These are phyloP conservation scores for Annulohypoxylon nitens DNA, from an alignment of 495 filamentous ascomycete genomes.

Conservation along the genomic window DNA sequence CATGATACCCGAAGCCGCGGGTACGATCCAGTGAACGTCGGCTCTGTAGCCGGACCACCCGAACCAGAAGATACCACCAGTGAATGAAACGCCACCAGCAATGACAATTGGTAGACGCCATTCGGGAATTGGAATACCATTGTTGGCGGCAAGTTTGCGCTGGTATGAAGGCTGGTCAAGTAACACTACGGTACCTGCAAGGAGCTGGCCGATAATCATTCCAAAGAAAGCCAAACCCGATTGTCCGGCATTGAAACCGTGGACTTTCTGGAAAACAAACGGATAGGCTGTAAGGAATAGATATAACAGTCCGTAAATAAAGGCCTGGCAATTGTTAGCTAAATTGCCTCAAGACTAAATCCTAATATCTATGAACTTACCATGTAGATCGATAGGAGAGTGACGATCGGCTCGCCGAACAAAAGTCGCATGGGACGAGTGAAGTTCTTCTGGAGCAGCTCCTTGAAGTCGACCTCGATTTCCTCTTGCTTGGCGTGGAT, in stretches of 20 bases:
- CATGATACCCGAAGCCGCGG: slow-evolving; percentile 75
- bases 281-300: slow-evolving; percentile 86
- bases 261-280: slow-evolving; percentile 79
- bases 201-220: slow-evolving; percentile 79
- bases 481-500: slow-evolving; percentile 96
- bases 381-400: slow-evolving; percentile 80
- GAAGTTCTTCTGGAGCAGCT: slow-evolving; percentile 87
- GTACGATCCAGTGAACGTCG: slow-evolving; percentile 84
- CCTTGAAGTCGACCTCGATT: slow-evolving; percentile 85
- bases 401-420: slow-evolving; percentile 83
- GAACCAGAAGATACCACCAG: slow-evolving; percentile 87
- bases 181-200: slow-evolving; percentile 75
- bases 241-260: slow-evolving; percentile 74
- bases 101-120: slow-evolving; percentile 88
- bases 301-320: slow-evolving; percentile 85
- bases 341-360: not conserved
- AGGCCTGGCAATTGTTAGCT: slow-evolving; percentile 57
- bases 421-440: slow-evolving; percentile 82
- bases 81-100: slow-evolving; percentile 78
- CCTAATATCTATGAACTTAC: not conserved
- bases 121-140: slow-evolving; percentile 81
- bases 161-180: slow-evolving; percentile 75
- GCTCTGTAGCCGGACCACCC: slow-evolving; percentile 78
- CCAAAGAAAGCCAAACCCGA: slow-evolving; percentile 84
- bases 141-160: slow-evolving; percentile 77